Base-by-base conservation (phyloP, 352 stramenopile genomes). In the Phytophthora pluvialis region DNA sequence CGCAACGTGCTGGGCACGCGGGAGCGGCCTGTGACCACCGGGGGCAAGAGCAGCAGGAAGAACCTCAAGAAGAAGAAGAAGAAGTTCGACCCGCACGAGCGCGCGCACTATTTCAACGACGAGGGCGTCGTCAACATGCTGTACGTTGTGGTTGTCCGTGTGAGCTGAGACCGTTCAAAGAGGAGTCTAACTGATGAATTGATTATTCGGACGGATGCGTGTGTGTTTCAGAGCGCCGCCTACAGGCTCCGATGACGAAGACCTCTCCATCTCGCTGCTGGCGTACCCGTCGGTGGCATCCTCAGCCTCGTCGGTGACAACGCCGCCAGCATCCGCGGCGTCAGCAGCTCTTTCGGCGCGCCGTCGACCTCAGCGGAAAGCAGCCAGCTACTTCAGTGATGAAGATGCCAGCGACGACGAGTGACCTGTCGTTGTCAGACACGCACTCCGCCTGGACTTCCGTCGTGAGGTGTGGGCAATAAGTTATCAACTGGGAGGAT, bases 1-100 rank as follows among this genome's bases (percentile, higher is more conserved):
- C 83, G 74, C 56, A 96, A 96, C 53, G 84, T 95, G 18, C 70
- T 96, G 26, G 88, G 88, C 16, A 64, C 70, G 39, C 78, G 86
- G 11, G 81, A 93, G 59, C 86, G 82, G 18, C 86, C 88, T 18
- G 60, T 56, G 45, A 50, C 64, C 9, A 67, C 66, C 5, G 47
- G 55, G 29, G 72, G 72, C 42, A 88, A 88, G 48, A 85, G 77
- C 46, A 86, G 76, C 33, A 74, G 72, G 57, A 80, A 74, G 60
- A 77, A 77, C 43, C 72, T 78, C 49, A 86, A 84, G 70, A 83
- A 83, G 66, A 89, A 87, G 70, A 84, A 80, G 45, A 89, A 85
- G 51, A 73, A 74, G 39, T 89, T 88, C 54, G 81, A 91, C 36
- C 61, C 61, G 35, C 64, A 81, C 28, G 83, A 92, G 58, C 77